A percentile compares a stretch with the other conserved stretches of the same genome.
These are phyloP conservation scores for Cladosporium sphaerospermum DNA, from an alignment of 2,329 filamentous ascomycete genomes.

Conservation along the genomic window DNA sequence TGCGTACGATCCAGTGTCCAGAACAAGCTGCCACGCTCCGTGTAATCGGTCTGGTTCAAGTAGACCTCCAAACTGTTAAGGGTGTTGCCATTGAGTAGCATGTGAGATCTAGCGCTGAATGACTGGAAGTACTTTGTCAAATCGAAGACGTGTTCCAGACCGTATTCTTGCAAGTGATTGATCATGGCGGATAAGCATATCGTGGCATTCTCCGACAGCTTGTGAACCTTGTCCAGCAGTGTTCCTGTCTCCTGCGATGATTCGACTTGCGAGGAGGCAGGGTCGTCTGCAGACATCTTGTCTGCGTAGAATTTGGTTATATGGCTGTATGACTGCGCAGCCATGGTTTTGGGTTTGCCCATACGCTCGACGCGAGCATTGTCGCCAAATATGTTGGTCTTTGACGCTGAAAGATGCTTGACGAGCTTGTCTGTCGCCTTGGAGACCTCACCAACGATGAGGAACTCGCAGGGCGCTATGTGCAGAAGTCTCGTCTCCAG, in stretches of 20 bases:
- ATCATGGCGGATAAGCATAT: conserved; percentile 97
- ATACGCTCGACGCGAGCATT: conserved; percentile 78
- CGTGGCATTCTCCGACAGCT: conserved; percentile 76
- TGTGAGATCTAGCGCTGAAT: conserved; percentile 88
- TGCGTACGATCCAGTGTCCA: conserved; percentile 92
- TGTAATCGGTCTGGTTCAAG: conserved; percentile 84
- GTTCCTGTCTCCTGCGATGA: conserved; percentile 42
- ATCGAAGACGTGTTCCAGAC: conserved; percentile 90
- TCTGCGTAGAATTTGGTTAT: conserved; percentile 89
- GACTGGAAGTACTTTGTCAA: conserved; percentile 95
- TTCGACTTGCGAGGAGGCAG: conserved; percentile 35
- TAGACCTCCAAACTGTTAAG: conserved; percentile 92
- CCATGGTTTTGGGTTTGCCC: conserved; percentile 70
- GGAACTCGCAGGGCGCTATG: conserved; percentile 90
- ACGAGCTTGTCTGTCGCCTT: conserved; percentile 89
- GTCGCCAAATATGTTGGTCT: conserved; percentile 85
- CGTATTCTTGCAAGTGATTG: conserved; percentile 82
- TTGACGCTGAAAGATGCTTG: conserved; percentile 80
- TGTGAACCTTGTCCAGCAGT: conserved; percentile 79
- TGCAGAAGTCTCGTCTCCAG: conserved; percentile 93
- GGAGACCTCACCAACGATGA: conserved; percentile 85
- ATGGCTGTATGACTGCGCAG: conserved; percentile 77
- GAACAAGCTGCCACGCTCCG: conserved; percentile 80
- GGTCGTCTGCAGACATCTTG: conserved; percentile 57
- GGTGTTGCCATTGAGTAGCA: conserved; percentile 93